Conservation (phyloP, 805 yeast species). For the Yarrowia deformans region DNA sequence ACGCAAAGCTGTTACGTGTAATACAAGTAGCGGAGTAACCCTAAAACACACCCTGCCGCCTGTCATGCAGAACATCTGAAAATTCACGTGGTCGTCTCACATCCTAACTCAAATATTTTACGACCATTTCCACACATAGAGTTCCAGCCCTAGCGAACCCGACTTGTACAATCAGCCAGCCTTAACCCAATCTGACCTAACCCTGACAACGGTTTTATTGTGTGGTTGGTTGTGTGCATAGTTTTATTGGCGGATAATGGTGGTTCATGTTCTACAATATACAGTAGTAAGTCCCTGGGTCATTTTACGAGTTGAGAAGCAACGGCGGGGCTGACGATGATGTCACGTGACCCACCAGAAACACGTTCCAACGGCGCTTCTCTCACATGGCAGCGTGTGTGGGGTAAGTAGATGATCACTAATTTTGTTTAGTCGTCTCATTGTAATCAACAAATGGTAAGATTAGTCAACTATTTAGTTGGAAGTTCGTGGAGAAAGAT, state of each 20-base stretch:
- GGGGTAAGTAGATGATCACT: conserved; percentile 18
- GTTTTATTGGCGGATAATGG: background rate
- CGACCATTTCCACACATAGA: conserved; percentile 1
- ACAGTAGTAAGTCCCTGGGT: too few species aligned
- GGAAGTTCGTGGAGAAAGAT: background rate
- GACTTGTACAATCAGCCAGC: too few species aligned
- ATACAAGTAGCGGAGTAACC: too few species aligned
- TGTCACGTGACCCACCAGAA: too few species aligned
- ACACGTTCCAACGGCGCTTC: too few species aligned
- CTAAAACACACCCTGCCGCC: conserved; percentile 8
- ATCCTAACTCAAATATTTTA: conserved; percentile 10
- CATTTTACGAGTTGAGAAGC: too few species aligned
- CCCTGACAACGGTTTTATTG: conserved; percentile 10
- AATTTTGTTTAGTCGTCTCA: conserved; percentile 11
- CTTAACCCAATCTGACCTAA: background rate
- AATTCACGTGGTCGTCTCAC: conserved; percentile 31
- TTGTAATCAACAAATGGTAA: background rate
- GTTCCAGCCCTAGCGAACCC: background rate
- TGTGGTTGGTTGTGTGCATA: background rate
- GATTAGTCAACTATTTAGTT: background rate
- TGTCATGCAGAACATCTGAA: background rate
- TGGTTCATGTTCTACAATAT: too few species aligned
- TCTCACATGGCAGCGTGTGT: background rate
- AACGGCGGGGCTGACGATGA: too few species aligned
- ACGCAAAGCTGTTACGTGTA: too few species aligned